phyloP scores from a whole-genome alignment of 2,329 filamentous ascomycete species.

The Stachybotrys elegans region DNA sequence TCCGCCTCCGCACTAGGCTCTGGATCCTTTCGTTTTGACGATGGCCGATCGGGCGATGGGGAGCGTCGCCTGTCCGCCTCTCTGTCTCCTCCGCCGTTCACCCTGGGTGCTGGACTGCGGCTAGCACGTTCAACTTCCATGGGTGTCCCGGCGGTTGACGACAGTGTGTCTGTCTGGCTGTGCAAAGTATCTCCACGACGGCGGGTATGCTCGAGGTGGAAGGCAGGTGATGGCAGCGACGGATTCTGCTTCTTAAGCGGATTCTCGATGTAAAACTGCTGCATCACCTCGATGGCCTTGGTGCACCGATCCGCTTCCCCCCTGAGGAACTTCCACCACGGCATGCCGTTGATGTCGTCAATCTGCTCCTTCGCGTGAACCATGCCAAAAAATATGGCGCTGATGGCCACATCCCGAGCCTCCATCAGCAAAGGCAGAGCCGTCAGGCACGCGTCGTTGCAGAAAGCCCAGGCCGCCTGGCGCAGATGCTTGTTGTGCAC shows the following conservation, averaged over 20 bases:
- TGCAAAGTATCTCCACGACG: slow-evolving; percentile 38
- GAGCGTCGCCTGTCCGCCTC: slow-evolving; percentile 22
- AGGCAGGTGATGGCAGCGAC: slow-evolving; percentile 48
- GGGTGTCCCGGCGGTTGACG: slow-evolving; percentile 45
- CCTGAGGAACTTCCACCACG: slow-evolving; percentile 83
- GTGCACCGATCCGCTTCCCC: slow-evolving; percentile 67
- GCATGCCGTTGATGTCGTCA: slow-evolving; percentile 66
- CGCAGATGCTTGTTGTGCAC: slow-evolving; percentile 77
- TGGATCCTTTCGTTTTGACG: slow-evolving; percentile 36
- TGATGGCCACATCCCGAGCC: slow-evolving; percentile 76
- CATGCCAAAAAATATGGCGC: slow-evolving; percentile 81
- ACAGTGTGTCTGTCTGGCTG: slow-evolving; percentile 38
- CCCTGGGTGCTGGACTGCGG: slow-evolving; percentile 38
- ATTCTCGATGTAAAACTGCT: slow-evolving; percentile 62
- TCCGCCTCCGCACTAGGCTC: slow-evolving; percentile 26
- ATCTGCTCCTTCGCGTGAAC: slow-evolving; percentile 70
- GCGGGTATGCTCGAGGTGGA: slow-evolving; percentile 51
- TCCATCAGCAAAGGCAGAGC: slow-evolving; percentile 77
- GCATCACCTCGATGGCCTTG: slow-evolving; percentile 71
- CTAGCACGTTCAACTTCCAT: slow-evolving; percentile 42
- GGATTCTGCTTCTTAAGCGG: slow-evolving; percentile 54
- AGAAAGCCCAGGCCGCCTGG: slow-evolving; percentile 87
- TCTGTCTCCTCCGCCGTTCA: slow-evolving; percentile 34
- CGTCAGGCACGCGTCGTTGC: slow-evolving; percentile 85
- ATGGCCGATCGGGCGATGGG: slow-evolving; percentile 27